phyloP scores from a whole-genome alignment of 257 asterid species.

The Lycium ferocissimum region DNA sequence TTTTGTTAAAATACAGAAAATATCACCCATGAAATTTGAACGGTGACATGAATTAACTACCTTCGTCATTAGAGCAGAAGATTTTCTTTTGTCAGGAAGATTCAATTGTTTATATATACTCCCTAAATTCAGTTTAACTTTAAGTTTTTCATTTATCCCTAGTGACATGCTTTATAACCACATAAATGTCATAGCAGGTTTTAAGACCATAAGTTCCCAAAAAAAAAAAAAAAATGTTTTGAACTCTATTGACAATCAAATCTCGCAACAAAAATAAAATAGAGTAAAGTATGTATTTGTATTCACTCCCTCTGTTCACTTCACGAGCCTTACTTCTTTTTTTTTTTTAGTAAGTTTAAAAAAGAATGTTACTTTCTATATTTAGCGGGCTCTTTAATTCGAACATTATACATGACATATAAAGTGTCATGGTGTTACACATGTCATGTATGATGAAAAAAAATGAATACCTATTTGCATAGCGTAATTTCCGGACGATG shows the following conservation, averaged over 20 bases:
- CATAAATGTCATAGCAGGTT: background rate
- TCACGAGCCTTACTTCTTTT: too few relatives aligned
- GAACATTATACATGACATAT: too few relatives aligned
- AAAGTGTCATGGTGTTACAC: too few relatives aligned
- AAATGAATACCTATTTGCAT: background rate
- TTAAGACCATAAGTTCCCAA: background rate
- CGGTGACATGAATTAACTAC: background rate
- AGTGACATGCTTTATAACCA: too few relatives aligned
- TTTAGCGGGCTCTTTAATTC: too few relatives aligned
- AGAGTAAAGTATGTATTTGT: conserved; percentile 9
- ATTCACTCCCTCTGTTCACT: background rate
- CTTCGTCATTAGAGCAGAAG: background rate
- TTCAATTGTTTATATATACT: too few relatives aligned
- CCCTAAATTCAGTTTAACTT: too few relatives aligned
- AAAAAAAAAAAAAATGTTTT: too few relatives aligned
- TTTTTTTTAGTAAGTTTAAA: too few relatives aligned
- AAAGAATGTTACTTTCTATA: too few relatives aligned
- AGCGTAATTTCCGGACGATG: background rate
- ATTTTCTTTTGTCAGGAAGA: background rate
- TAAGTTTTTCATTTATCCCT: too few relatives aligned
- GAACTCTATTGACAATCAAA: background rate
- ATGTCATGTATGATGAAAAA: too few relatives aligned
- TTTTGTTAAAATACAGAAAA: background rate
- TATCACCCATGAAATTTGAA: background rate
- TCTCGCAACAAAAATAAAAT: background rate